Evolutionary conservation across 1,284 basidiomycete species (phyloP).

Genomic region (Apiotrichum brassicae): DNA sequence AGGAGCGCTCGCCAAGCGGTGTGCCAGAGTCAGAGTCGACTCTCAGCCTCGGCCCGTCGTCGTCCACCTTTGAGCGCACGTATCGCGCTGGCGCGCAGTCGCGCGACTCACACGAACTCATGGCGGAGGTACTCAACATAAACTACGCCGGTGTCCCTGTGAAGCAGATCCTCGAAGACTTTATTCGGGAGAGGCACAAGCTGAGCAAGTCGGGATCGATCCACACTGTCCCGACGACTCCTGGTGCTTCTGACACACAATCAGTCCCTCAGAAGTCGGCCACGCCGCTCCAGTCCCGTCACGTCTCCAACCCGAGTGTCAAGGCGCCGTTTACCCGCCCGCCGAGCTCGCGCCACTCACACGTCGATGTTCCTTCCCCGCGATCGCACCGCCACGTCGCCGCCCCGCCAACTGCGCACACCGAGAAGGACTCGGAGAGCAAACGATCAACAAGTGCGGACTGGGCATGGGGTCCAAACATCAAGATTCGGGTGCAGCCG

Average conservation of each 20-base stretch:
- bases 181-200: not conserved
- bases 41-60: too few relatives aligned
- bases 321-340: too few relatives aligned
- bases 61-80: not conserved
- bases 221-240: not conserved
- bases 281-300: too few relatives aligned
- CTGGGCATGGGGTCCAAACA: not conserved
- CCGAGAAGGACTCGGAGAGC: not conserved
- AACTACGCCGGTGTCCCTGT: not conserved
- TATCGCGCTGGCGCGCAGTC: not conserved
- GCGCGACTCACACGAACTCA: not conserved
- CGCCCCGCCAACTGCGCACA: not conserved
- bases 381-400: too few relatives aligned
- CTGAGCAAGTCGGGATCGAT: not conserved
- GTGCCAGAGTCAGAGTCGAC: too few relatives aligned
- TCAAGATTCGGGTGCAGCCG: slow-evolving; percentile 35
- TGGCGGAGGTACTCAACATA: not conserved
- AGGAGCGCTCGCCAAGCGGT: too few relatives aligned
- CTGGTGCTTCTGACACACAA: too few relatives aligned
- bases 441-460: not conserved
- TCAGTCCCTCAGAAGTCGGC: too few relatives aligned
- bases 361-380: too few relatives aligned
- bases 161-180: slow-evolving; percentile 1
- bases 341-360: too few relatives aligned
- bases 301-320: too few relatives aligned